Base-by-base conservation (phyloP, 1,284 basidiomycete species). In the Microstroma glucosiphilum region DNA sequence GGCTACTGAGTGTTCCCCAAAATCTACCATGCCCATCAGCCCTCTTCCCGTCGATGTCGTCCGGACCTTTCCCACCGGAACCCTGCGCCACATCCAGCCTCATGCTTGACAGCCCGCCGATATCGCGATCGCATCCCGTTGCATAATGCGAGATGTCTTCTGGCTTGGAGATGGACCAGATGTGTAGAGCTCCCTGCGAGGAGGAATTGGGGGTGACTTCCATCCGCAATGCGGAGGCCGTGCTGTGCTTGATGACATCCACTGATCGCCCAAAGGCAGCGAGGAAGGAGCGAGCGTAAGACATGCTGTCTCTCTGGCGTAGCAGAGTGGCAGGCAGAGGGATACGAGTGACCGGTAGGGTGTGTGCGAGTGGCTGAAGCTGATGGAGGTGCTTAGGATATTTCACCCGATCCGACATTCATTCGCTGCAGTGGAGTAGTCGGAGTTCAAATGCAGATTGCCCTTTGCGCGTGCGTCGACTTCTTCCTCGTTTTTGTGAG, bases 91-190 rank as follows among this genome's bases (percentile, higher is more conserved):
- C 60, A 0, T 54, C 68, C 26, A 79, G 63, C 1, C 67, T 56
- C 60, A 70, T 70, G 78, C 86, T 87, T 2, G 90, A 90, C n/a
- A 84, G 84, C 1, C 92, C 92, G 1, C 91, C 91, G 58, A 92
- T 87, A 79, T 93, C 91, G 2, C 83, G 83, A 79, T 93, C 91
- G 71, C 87, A 89, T 2, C 91, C 91, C 0, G 84, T 85, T 0
- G 86, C 88, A 66, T 86, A 87, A 53, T 70, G 63, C 6, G 64
- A 55, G 43, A 76, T 61, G 51, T 76, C 68, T 15, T 60, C 40
- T 0, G 64, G 64, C 12, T 60, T 65, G 6, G 59, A 66, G 48
- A 76, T 26, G n/a, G 63, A 55, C 57, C 72, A 78, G 48, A 77
- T 61, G 41, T 65, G 70, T 2, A 73, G 60, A 0, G 70, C 61